phyloP scores from a whole-genome alignment of 768 basidiomycete genomes.

The Auriscalpium microsporum region DNA sequence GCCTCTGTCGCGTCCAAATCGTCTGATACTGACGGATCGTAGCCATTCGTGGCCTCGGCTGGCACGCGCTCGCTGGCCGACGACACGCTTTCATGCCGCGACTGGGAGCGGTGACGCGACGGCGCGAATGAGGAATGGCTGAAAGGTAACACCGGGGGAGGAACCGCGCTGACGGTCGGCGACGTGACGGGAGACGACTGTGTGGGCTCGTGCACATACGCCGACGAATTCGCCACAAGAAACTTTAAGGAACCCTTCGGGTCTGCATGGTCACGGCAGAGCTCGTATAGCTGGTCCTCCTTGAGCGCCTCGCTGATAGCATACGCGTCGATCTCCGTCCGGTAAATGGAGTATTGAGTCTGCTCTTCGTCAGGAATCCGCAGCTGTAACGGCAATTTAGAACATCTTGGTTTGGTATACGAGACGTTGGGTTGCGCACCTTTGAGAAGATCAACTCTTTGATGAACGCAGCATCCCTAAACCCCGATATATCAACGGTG shows the following conservation, averaged over 20 bases:
- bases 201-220: constrained; percentile 46
- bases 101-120: constrained; percentile 47
- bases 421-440: constrained; percentile 30
- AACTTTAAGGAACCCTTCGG: constrained; percentile 77
- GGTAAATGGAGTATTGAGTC: constrained; percentile 68
- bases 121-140: constrained; percentile 31
- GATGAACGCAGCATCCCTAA: constrained; percentile 57
- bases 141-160: constrained; percentile 45
- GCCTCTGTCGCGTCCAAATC: constrained; percentile 56
- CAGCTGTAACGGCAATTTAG: constrained; percentile 35
- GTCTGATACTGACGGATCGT: constrained; percentile 52
- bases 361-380: constrained; percentile 82
- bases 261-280: constrained; percentile 70
- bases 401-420: too few relatives aligned
- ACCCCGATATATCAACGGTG: constrained; percentile 62
- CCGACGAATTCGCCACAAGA: constrained; percentile 61
- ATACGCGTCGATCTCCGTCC: constrained; percentile 76
- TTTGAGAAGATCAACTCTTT: constrained; percentile 76
- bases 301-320: constrained; percentile 67
- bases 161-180: constrained; percentile 37
- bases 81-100: constrained; percentile 63
- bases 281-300: constrained; percentile 59
- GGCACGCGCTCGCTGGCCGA: constrained; percentile 55
- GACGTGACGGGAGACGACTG: constrained; percentile 25
- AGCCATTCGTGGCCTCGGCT: constrained; percentile 47